Percentiles rank a stretch among this genome's conserved stretches.
These are phyloP conservation scores for Saccharomycopsis synnaedendra DNA, from an alignment of 805 yeast species.

Conservation along the genomic window DNA sequence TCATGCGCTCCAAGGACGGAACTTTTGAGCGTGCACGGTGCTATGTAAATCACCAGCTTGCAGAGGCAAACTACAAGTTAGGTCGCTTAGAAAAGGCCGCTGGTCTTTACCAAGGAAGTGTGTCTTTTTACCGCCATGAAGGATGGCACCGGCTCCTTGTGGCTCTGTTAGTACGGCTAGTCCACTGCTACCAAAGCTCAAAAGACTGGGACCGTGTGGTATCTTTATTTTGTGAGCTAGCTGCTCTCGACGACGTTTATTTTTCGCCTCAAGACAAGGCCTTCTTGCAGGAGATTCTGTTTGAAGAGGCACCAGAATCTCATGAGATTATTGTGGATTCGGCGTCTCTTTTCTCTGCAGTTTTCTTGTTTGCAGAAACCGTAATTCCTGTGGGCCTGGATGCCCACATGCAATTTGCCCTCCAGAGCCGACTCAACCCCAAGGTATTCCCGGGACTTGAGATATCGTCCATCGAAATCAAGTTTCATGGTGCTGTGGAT, in stretches of 20 bases:
- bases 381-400: conserved; percentile 18
- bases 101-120: conserved; percentile 29
- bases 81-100: conserved; percentile 30
- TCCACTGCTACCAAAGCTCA: conserved; percentile 27
- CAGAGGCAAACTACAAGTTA: conserved; percentile 29
- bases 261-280: neutral
- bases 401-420: conserved; percentile 22
- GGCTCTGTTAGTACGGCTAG: conserved; percentile 26
- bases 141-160: conserved; percentile 29
- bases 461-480: conserved; percentile 5
- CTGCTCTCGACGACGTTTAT: conserved; percentile 19
- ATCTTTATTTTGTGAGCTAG: conserved; percentile 24
- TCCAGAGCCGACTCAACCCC: conserved; percentile 16
- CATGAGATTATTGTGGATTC: neutral
- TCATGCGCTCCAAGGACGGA: conserved; percentile 12
- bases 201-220: conserved; percentile 24
- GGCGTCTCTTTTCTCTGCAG: conserved; percentile 15
- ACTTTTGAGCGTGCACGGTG: conserved; percentile 29
- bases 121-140: conserved; percentile 28
- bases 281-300: neutral
- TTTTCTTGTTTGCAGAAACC: conserved; percentile 17
- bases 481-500: conserved; percentile 8
- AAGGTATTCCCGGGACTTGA: neutral
- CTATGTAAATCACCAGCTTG: conserved; percentile 38
- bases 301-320: neutral